phyloP scores from a whole-genome alignment of 495 filamentous ascomycete species.

The Staphylotrichum tortipilum region DNA sequence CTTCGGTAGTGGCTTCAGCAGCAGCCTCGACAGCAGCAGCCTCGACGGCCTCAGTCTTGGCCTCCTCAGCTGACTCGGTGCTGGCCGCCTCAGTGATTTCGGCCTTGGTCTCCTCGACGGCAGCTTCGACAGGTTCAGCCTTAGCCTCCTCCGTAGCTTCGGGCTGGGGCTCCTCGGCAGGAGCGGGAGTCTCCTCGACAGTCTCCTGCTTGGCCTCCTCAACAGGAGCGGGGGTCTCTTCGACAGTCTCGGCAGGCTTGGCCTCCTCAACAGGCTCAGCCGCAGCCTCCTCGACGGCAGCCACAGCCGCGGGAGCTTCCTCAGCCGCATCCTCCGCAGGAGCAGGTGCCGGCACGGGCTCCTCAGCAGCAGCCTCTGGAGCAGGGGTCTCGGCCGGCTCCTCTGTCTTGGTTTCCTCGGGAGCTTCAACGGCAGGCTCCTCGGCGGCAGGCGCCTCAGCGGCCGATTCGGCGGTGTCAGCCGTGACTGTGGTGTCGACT shows the following conservation, averaged over 20 bases:
- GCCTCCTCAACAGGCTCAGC: conserved; percentile 5
- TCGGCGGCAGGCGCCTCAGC: not conserved
- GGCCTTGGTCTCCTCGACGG: not conserved
- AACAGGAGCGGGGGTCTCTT: conserved; percentile 6
- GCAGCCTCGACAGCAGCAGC: not conserved
- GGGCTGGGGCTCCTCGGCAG: not conserved
- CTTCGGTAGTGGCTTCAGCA: not conserved
- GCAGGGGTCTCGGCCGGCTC: not conserved
- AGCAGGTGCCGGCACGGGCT: conserved; percentile 2
- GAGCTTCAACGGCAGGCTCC: not conserved
- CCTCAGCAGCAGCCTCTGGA: conserved; percentile 7
- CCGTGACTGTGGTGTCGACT: not conserved
- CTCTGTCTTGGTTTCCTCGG: not conserved
- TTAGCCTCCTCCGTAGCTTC: conserved; percentile 9
- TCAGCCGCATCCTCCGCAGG: no score
- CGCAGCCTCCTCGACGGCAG: not conserved
- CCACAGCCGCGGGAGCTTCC: not conserved
- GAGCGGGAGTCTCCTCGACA: conserved; percentile 3
- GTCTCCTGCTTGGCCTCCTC: conserved; percentile 1
- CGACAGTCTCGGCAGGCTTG: not conserved
- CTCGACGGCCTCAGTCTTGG: not conserved
- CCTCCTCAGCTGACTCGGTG: conserved; percentile 3
- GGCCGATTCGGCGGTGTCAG: not conserved
- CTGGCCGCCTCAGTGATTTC: not conserved
- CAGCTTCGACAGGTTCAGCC: conserved; percentile 3